Evolutionary conservation across 495 filamentous ascomycete species (phyloP).

Genomic region (Pseudevernia furfuracea): DNA sequence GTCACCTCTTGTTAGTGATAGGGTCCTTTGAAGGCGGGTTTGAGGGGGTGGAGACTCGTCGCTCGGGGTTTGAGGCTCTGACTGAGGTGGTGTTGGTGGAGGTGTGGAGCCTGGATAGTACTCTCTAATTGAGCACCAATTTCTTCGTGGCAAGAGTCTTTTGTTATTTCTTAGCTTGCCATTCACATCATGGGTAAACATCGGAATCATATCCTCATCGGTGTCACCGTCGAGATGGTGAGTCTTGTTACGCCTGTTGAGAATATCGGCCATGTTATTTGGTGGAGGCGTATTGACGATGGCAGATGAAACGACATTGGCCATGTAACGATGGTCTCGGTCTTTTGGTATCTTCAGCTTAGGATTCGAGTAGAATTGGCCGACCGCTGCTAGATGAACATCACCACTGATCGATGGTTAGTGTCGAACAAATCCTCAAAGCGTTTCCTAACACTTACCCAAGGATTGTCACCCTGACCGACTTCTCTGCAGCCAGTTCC

Average conservation of each 20-base stretch:
- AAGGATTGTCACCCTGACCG: constrained; percentile 80
- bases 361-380: constrained; percentile 88
- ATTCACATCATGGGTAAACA: constrained; percentile 83
- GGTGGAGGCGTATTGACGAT: constrained; percentile 89
- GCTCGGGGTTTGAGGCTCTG: constrained; percentile 26
- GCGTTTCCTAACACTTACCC: constrained; percentile 40
- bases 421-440: constrained; percentile 13
- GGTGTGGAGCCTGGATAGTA: constrained; percentile 69
- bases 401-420: constrained; percentile 53
- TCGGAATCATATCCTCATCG: constrained; percentile 90
- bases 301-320: constrained; percentile 79
- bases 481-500: constrained; percentile 81
- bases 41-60: constrained; percentile 43
- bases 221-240: constrained; percentile 72
- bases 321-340: constrained; percentile 89
- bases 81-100: constrained; percentile 51
- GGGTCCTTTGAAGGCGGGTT: constrained; percentile 45
- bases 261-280: constrained; percentile 78
- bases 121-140: constrained; percentile 82
- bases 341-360: constrained; percentile 71
- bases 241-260: constrained; percentile 89
- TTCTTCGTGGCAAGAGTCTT: constrained; percentile 77
- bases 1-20: constrained; percentile 57
- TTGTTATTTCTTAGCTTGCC: constrained; percentile 86
- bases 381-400: constrained; percentile 86